Evolutionary conservation across 192 early-diverging fungal species (phyloP).

Genomic region (Coemansia sp.): DNA sequence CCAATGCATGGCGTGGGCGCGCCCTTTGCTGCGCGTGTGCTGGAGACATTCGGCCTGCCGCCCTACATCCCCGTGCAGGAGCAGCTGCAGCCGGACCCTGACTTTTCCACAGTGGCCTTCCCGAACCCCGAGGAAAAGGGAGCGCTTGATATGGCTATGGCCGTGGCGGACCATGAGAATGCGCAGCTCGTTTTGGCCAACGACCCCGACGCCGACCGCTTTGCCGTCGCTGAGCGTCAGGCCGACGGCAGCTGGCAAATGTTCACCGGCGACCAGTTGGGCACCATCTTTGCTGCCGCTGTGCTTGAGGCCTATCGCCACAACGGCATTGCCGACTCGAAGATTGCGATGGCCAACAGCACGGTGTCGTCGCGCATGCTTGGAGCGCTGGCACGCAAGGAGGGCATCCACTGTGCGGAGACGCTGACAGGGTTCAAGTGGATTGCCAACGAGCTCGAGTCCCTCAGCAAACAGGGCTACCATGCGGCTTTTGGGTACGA

Average conservation of each 20-base stretch:
- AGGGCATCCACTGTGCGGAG: conserved; percentile 85
- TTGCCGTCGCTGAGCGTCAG: conserved; percentile 85
- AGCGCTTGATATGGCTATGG: conserved; percentile 73
- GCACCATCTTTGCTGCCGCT: conserved; percentile 72
- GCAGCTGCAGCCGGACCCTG: conserved; percentile 81
- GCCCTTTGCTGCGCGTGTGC: conserved; percentile 68
- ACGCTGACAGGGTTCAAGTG: conserved; percentile 97
- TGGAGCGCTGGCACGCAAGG: conserved; percentile 64
- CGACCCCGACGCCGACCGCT: conserved; percentile 93
- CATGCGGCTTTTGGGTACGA: conserved; percentile 85
- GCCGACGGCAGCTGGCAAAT: conserved; percentile 69
- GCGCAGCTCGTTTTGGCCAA: conserved; percentile 80
- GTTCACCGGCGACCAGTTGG: conserved; percentile 91
- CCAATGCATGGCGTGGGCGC: conserved; percentile 95
- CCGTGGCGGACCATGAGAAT: conserved; percentile 60
- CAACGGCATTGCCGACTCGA: conserved; percentile 54
- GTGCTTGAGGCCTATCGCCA: conserved; percentile 59
- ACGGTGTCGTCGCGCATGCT: conserved; percentile 90
- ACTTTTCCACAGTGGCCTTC: conserved; percentile 87
- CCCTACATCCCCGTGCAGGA: conserved; percentile 64
- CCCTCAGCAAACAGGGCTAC: conserved; percentile 61
- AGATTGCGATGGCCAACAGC: conserved; percentile 78
- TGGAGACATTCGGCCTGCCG: conserved; percentile 70
- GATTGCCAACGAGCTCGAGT: conserved; percentile 81
- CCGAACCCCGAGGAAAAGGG: conserved; percentile 91